These are phyloP conservation scores for Colletotrichum tropicicola DNA, from an alignment of 2,329 filamentous ascomycete species.

Conservation along the genomic window DNA sequence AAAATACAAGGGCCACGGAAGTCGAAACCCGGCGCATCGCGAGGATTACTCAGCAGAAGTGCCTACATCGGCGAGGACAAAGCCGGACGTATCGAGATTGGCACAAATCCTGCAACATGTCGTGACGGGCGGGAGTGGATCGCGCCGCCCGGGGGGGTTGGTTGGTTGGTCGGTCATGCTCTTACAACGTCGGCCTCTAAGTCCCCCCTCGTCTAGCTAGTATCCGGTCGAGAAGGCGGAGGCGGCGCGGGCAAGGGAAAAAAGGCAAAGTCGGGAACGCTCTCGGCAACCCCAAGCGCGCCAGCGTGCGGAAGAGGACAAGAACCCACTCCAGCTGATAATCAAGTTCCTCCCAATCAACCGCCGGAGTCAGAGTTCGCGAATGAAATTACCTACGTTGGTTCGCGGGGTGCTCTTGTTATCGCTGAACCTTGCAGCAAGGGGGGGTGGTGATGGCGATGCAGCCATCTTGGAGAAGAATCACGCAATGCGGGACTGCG, in stretches of 20 bases:
- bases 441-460: constrained; percentile 17
- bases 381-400: too few species aligned
- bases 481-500: constrained; percentile 31
- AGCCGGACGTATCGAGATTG: neutral
- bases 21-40: neutral
- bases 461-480: constrained; percentile 31
- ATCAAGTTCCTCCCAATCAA: too few species aligned
- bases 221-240: neutral
- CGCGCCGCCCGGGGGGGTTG: neutral
- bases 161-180: too few species aligned
- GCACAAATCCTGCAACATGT: constrained; percentile 25
- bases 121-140: constrained; percentile 22
- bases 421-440: constrained; percentile 18
- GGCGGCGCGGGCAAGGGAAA: neutral
- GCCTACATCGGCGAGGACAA: constrained; percentile 1
- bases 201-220: neutral
- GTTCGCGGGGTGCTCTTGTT: too few species aligned
- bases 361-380: too few species aligned
- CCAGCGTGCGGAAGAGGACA: too few species aligned
- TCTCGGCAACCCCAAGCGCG: neutral
- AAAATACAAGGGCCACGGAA: neutral
- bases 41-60: neutral
- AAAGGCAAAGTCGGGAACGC: neutral
- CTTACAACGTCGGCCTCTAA: too few species aligned
- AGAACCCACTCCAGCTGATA: too few species aligned